These are phyloP conservation scores for Ceratocystiopsis brevicomis DNA, from an alignment of 2,329 filamentous ascomycete species.

Conservation along the genomic window DNA sequence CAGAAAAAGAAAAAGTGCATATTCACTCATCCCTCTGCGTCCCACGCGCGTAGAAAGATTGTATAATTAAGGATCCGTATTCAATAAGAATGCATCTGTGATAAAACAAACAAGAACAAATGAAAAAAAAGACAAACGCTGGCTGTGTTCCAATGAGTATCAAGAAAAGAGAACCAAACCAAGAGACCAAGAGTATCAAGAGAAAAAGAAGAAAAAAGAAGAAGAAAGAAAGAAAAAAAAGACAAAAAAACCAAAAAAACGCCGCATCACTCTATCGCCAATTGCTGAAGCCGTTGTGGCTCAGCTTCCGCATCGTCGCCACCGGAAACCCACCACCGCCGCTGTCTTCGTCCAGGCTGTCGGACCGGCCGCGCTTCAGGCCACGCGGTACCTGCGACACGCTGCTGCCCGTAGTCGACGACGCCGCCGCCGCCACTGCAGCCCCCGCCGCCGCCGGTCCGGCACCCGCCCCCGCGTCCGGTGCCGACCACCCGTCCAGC, in stretches of 20 bases:
- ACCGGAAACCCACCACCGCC: slow-evolving; percentile 8
- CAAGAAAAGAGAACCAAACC: background rate
- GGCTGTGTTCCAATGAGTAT: too few species aligned
- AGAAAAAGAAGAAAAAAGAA: background rate
- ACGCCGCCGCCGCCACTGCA: slow-evolving; percentile 4
- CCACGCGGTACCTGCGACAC: slow-evolving; percentile 4
- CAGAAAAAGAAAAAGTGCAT: too few species aligned
- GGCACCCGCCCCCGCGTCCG: background rate
- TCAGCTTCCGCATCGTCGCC: slow-evolving; percentile 8
- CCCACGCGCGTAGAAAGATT: too few species aligned
- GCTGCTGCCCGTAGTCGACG: background rate
- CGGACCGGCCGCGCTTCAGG: slow-evolving; percentile 17
- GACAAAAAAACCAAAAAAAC: background rate
- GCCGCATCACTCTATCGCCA: slow-evolving; percentile 5
- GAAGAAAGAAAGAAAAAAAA: background rate
- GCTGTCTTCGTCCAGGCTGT: slow-evolving; percentile 13
- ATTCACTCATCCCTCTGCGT: too few species aligned
- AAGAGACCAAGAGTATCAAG: background rate
- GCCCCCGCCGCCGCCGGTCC: background rate
- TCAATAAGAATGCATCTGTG: too few species aligned
- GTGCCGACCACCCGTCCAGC: slow-evolving; percentile 4
- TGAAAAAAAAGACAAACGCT: too few species aligned
- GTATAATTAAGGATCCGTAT: too few species aligned
- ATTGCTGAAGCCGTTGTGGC: slow-evolving; percentile 9
- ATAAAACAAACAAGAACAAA: too few species aligned